These are phyloP conservation scores for Eucalyptus cladocalyx DNA, from an alignment of 345 rosid species.

Conservation along the genomic window DNA sequence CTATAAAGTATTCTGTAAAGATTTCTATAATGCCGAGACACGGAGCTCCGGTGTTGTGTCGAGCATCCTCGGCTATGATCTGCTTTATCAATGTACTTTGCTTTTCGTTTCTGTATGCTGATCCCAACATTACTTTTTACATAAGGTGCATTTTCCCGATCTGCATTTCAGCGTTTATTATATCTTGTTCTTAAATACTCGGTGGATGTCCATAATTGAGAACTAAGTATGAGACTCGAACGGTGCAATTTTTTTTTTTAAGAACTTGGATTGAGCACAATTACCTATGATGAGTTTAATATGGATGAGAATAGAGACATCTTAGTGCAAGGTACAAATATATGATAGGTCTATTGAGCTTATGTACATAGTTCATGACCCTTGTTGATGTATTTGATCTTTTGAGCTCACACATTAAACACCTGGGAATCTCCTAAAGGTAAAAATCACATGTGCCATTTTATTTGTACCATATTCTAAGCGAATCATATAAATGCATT, in stretches of 20 bases:
- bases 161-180: background rate
- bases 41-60: too few relatives aligned
- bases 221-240: background rate
- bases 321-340: background rate
- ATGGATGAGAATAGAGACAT: background rate
- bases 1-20: too few relatives aligned
- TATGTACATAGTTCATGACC: background rate
- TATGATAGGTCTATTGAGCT: too few relatives aligned
- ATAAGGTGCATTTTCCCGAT: background rate
- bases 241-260: background rate
- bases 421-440: too few relatives aligned
- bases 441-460: background rate
- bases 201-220: background rate
- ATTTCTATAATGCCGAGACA: too few relatives aligned
- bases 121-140: too few relatives aligned
- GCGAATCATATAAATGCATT: background rate
- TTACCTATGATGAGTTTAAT: background rate
- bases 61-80: too few relatives aligned
- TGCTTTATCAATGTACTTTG: too few relatives aligned
- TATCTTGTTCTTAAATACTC: background rate
- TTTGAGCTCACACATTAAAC: background rate
- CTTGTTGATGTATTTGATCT: background rate
- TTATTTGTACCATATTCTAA: background rate
- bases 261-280: background rate
- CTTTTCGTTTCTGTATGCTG: too few relatives aligned